Evolutionary conservation across 805 yeast species (phyloP).

Genomic region (Candida glaebosa): DNA sequence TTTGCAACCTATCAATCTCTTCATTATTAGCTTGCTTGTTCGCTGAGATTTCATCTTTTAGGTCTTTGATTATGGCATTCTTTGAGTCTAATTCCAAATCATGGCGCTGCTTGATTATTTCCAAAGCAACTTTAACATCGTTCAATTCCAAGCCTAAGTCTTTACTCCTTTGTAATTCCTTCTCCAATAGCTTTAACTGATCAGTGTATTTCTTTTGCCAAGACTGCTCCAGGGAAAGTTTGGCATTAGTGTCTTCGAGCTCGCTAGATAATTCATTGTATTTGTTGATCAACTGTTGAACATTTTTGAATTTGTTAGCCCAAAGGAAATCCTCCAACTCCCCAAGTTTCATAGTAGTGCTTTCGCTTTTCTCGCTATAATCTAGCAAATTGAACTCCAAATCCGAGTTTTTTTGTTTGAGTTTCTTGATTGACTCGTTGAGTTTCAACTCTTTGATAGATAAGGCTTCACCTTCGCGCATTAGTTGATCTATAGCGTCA

Average conservation of each 20-base stretch:
- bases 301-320: conserved; percentile 21
- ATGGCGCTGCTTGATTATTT: conserved; percentile 25
- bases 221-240: conserved; percentile 16
- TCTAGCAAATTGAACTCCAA: conserved; percentile 29
- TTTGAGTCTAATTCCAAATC: conserved; percentile 33
- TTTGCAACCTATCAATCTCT: conserved; percentile 62
- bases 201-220: conserved; percentile 26
- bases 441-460: conserved; percentile 68
- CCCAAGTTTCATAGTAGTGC: conserved; percentile 25
- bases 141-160: conserved; percentile 19
- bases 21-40: conserved; percentile 30
- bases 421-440: conserved; percentile 60
- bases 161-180: conserved; percentile 20
- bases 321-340: conserved; percentile 38
- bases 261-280: conserved; percentile 13
- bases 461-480: conserved; percentile 73
- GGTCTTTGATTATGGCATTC: conserved; percentile 27
- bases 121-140: conserved; percentile 31
- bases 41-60: conserved; percentile 26
- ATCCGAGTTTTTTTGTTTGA: conserved; percentile 37
- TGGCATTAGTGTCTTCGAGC: conserved; percentile 12
- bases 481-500: conserved; percentile 56
- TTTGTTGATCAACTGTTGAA: conserved; percentile 25
- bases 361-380: conserved; percentile 28
- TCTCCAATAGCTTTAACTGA: conserved; percentile 19